Base-by-base conservation (phyloP, 140 eudicot species). In the Eryngium alpinum region DNA sequence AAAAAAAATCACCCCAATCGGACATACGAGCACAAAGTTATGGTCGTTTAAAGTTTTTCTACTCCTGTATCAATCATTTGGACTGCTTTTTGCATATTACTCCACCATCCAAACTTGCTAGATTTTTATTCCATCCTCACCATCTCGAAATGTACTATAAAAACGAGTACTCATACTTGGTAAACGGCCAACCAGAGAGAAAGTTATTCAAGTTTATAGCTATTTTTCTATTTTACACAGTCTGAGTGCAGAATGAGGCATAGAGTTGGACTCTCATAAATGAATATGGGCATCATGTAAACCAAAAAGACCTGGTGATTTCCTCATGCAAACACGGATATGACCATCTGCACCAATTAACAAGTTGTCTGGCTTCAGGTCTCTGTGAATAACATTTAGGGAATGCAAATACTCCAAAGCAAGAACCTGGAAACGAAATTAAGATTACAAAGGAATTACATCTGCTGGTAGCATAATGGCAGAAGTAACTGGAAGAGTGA, bases 291-390 rank as follows among this genome's bases (percentile, higher is more conserved):
- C 59, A 46, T 74, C 59, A 9, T 56, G n/a, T 46, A 72, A 72
- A 72, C 44, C 74, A 29, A 31, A 72, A 31, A 72, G 19, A 44
- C 43, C 34, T 16, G 71, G 69, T 75, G 71, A 74, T 22, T 44
- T 34, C 50, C 69, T 19, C 16, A 62, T 43, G 71, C 34, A 63
- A 34, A 51, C 16, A 63, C 93, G 93, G 92, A 96, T 91, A 90
- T 96, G 99, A 82, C 99, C 99, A 87, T 93, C 96, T 83, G 96
- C 97, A 86, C 99, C 97, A 34, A 96, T 93, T 87, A 96, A 81
- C 86, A 96, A 89, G 84, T 96, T 96, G 86, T 93, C 99, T 52
- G 99, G 99, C 89, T 96, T 96, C 90, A 96, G 74, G 86, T 96
- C 99, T 90, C 99, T 87, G 70, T 96, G 99, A 81, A 96, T 90